phyloP scores from a whole-genome alignment of 2,329 filamentous ascomycete species.

The Xylariaceae sp. region DNA sequence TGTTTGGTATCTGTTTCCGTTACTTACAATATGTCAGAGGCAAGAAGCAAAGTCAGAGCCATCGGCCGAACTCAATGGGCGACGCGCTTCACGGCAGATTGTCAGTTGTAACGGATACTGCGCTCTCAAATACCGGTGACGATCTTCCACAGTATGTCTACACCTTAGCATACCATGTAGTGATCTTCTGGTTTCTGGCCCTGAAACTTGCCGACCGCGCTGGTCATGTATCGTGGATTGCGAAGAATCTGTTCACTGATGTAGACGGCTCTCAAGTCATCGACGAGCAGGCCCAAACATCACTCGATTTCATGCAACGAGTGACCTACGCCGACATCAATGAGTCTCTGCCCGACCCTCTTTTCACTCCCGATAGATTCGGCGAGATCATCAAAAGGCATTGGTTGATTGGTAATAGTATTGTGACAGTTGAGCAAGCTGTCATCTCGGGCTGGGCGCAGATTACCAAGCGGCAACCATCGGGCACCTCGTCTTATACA shows the following conservation, averaged over 20 bases:
- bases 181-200: conserved; percentile 95
- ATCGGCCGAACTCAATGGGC: conserved; percentile 44
- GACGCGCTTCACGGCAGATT: conserved; percentile 35
- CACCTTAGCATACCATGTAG: conserved; percentile 88
- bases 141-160: conserved; percentile 92
- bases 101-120: conserved; percentile 21
- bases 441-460: conserved; percentile 65
- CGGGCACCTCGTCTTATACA: conserved; percentile 60
- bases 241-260: conserved; percentile 79
- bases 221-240: conserved; percentile 86
- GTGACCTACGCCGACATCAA: conserved; percentile 83
- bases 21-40: conserved; percentile 89
- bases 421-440: conserved; percentile 72
- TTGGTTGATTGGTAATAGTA: conserved; percentile 71
- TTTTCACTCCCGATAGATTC: conserved; percentile 64
- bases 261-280: conserved; percentile 69
- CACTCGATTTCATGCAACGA: conserved; percentile 91
- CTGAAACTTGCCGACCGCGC: conserved; percentile 80
- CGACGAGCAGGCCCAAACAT: conserved; percentile 91
- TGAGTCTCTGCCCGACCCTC: conserved; percentile 65
- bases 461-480: conserved; percentile 69
- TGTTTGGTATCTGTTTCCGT: conserved; percentile 92
- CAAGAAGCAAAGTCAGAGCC: conserved; percentile 48
- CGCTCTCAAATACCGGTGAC: conserved; percentile 49
- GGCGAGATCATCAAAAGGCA: conserved; percentile 65